These are phyloP conservation scores for Neocucurbitaria cava DNA, from an alignment of 2,329 filamentous ascomycete species.

Conservation along the genomic window DNA sequence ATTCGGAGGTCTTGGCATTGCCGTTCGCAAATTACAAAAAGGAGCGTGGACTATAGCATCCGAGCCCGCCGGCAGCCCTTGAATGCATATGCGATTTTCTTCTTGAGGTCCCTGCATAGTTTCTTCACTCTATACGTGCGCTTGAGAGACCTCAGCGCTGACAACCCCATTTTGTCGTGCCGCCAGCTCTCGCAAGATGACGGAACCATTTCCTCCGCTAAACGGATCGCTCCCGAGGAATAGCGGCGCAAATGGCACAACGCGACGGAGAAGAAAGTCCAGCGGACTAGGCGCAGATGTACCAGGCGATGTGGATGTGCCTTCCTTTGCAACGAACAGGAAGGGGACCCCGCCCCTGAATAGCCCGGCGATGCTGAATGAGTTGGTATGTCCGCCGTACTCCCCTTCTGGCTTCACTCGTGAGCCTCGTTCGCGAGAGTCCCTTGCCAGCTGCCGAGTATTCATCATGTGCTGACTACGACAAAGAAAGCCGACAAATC, in stretches of 20 bases:
- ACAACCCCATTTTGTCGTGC: not conserved
- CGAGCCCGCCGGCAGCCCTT: not conserved
- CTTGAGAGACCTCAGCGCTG: not conserved
- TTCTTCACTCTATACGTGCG: not conserved
- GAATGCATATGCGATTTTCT: not conserved
- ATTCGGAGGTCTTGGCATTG: slow-evolving; percentile 14
- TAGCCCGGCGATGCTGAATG: slow-evolving; percentile 18
- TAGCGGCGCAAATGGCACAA: slow-evolving; percentile 20
- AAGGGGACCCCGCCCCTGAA: slow-evolving; percentile 27
- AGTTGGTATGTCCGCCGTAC: slow-evolving; percentile 19
- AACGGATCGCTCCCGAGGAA: slow-evolving; percentile 24
- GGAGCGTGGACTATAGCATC: not conserved
- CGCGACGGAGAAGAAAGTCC: slow-evolving; percentile 50
- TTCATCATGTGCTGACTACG: slow-evolving; percentile 11
- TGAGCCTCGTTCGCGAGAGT: not conserved
- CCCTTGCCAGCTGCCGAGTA: not conserved
- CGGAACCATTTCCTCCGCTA: slow-evolving; percentile 45
- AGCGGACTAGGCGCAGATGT: slow-evolving; percentile 60
- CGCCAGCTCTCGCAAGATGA: slow-evolving; percentile 17
- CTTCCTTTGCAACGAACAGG: slow-evolving; percentile 57
- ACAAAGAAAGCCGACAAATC: slow-evolving; percentile 32
- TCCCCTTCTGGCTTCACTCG: not conserved
- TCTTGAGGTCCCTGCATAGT: not conserved
- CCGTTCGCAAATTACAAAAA: slow-evolving; percentile 20
- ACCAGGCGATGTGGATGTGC: slow-evolving; percentile 59